A percentile compares a stretch with the other conserved stretches of the same genome.
Conservation (phyloP, 164 flowering plant genomes). For the Piper longum region DNA sequence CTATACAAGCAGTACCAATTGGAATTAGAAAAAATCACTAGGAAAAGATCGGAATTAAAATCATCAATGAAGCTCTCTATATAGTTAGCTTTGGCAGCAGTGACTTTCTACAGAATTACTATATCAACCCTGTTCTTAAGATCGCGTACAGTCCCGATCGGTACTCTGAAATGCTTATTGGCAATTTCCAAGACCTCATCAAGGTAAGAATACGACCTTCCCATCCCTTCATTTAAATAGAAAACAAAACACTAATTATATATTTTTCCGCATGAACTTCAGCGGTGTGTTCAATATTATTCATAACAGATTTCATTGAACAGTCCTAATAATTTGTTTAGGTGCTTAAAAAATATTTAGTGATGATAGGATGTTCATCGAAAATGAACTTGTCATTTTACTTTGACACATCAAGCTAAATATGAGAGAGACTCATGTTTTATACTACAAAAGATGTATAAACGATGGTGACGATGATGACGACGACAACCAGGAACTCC, state of each 20-base stretch:
- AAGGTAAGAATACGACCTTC: slow-evolving; percentile 28
- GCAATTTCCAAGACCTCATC: slow-evolving; percentile 36
- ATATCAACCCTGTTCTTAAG: slow-evolving; percentile 66
- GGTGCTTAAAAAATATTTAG: no score
- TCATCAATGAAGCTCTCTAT: slow-evolving; percentile 54
- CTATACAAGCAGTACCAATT: slow-evolving; percentile 69
- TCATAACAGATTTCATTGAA: no score
- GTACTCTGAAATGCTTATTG: slow-evolving; percentile 40
- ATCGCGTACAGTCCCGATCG: slow-evolving; percentile 54
- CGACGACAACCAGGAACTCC: slow-evolving; percentile 25
- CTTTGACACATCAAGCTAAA: no score
- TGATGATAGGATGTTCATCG: neutral
- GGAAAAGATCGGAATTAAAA: slow-evolving; percentile 46
- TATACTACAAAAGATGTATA: no score
- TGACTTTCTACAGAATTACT: slow-evolving; percentile 81
- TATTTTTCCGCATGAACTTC: neutral
- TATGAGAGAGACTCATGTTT: no score
- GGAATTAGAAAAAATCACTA: slow-evolving; percentile 59
- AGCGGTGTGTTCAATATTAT: no score
- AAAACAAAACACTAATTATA: no score
- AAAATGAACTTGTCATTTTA: no score
- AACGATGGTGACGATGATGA: neutral
- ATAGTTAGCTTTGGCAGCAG: slow-evolving; percentile 55
- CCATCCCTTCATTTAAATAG: neutral
- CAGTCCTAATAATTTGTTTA: no score